Evolutionary conservation across 345 rosid species (phyloP), one percentile per base, ranked within the genome.

Genomic region (Gossypium anomalum): DNA sequence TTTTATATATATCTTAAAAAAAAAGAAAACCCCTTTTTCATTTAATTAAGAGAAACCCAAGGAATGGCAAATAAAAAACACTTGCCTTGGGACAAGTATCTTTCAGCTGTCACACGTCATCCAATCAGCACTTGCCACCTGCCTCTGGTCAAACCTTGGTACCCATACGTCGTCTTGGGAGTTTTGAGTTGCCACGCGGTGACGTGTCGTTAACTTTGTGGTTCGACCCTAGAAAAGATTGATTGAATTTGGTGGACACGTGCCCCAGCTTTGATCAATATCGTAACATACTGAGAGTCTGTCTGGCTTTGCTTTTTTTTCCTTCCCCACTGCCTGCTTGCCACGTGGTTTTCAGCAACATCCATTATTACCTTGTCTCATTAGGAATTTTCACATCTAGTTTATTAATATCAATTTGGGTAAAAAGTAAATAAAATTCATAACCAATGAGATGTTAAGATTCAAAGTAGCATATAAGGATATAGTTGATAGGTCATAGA

Each of bases 51-150:
- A 25, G 2, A 75, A 56, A 52, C 38, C 0, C 0, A 17, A 27
- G 23, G 34, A 29, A 41, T 29, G 27, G 45, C 76, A 70, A 74
- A 80, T 76, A 45, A 29, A 29, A 77, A 83, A 16, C 48, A 69
- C 67, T 76, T 83, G 78, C 71, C 71, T 1, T 3, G 3, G 67
- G 76, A 75, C 78, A 72, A 69, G 78, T 59, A 78, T 72, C 77
- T 75, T 71, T 80, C 84, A 59, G 11, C 82, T 25, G 59, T 77
- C 72, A 80, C 73, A 62, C 63, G 56, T 62, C 2, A 52, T 2
- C 86, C 87, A 84, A 77, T 77, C 2, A 8, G 0, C 0, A 3
- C 0, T 9, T 0, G 83, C 70, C 89, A 86, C 61, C 67, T 80
- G 77, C 67, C 13, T 1, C 0, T 2, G 57, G 82, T 81, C 77